These are phyloP conservation scores for Pharus latifolius DNA, from an alignment of 176 grass and related monocot genomes.

Conservation along the genomic window DNA sequence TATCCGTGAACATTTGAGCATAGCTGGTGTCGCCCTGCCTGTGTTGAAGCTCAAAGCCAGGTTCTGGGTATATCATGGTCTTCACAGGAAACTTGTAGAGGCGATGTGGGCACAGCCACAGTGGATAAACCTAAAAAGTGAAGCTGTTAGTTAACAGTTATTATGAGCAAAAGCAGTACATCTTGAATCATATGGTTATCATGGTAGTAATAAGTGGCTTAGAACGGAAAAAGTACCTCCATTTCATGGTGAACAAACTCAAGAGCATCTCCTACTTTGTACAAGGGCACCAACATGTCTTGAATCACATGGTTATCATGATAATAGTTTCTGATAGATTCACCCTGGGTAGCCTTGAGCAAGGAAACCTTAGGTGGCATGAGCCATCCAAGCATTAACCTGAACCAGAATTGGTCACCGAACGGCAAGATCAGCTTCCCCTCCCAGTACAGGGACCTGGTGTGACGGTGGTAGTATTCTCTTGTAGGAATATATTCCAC, in stretches of 20 bases:
- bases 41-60: conserved; percentile 75
- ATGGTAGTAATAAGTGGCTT: conserved; percentile 29
- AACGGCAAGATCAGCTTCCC: conserved; percentile 93
- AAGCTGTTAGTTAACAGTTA: neutral
- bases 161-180: neutral
- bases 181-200: conserved; percentile 97
- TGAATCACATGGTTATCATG: conserved; percentile 98
- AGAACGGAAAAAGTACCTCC: conserved; percentile 46
- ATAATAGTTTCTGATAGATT: conserved; percentile 90
- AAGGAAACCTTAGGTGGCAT: conserved; percentile 97
- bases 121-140: conserved; percentile 56
- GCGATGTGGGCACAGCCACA: conserved; percentile 90
- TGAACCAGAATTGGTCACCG: conserved; percentile 94
- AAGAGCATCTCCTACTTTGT: conserved; percentile 88
- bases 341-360: conserved; percentile 92
- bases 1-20: conserved; percentile 83
- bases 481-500: conserved; percentile 93
- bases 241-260: conserved; percentile 78
- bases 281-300: conserved; percentile 77
- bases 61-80: conserved; percentile 83
- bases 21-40: conserved; percentile 87
- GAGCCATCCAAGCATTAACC: conserved; percentile 69
- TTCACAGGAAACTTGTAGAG: conserved; percentile 90
- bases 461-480: conserved; percentile 93
- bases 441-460: conserved; percentile 91